Percentiles rank a stretch among this genome's conserved stretches.
These are phyloP conservation scores for Myxozyma lipomycoides DNA, from an alignment of 805 yeast genomes.

Conservation along the genomic window DNA sequence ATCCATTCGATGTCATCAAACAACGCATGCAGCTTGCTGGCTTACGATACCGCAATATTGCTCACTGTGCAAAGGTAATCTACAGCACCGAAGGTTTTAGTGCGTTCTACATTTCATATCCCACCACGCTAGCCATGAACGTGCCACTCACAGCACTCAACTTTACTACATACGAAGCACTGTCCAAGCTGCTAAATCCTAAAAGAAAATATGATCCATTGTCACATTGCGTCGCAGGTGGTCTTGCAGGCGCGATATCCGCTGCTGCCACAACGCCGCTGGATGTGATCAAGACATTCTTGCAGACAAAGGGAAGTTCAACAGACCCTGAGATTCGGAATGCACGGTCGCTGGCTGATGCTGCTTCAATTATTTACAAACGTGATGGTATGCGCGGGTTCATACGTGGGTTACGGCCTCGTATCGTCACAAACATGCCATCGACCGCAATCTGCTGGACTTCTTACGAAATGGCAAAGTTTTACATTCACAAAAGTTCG, in stretches of 20 bases:
- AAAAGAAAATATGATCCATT: slow-evolving; percentile 73
- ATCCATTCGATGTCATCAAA: slow-evolving; percentile 92
- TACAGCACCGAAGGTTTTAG: slow-evolving; percentile 44
- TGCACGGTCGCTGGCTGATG: slow-evolving; percentile 65
- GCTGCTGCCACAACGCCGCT: slow-evolving; percentile 94
- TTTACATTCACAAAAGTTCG: slow-evolving; percentile 20
- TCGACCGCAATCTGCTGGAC: slow-evolving; percentile 98
- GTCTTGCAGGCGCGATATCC: slow-evolving; percentile 89
- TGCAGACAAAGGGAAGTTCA: slow-evolving; percentile 67
- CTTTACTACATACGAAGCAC: slow-evolving; percentile 85
- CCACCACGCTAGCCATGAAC: slow-evolving; percentile 86
- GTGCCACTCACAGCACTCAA: slow-evolving; percentile 94
- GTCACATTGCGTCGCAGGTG: slow-evolving; percentile 89
- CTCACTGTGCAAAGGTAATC: slow-evolving; percentile 34
- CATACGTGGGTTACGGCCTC: slow-evolving; percentile 79
- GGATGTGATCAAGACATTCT: slow-evolving; percentile 86
- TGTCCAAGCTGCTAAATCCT: slow-evolving; percentile 77
- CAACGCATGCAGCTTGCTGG: slow-evolving; percentile 82
- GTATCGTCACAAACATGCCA: slow-evolving; percentile 90
- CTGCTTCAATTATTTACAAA: slow-evolving; percentile 60
- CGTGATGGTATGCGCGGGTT: slow-evolving; percentile 55
- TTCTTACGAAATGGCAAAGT: slow-evolving; percentile 92
- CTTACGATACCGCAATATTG: slow-evolving; percentile 31
- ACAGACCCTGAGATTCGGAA: slow-evolving; percentile 42
- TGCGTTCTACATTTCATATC: slow-evolving; percentile 90